Base-by-base conservation (phyloP, 2,329 filamentous ascomycete genomes). In the Xylariaceae sp. region DNA sequence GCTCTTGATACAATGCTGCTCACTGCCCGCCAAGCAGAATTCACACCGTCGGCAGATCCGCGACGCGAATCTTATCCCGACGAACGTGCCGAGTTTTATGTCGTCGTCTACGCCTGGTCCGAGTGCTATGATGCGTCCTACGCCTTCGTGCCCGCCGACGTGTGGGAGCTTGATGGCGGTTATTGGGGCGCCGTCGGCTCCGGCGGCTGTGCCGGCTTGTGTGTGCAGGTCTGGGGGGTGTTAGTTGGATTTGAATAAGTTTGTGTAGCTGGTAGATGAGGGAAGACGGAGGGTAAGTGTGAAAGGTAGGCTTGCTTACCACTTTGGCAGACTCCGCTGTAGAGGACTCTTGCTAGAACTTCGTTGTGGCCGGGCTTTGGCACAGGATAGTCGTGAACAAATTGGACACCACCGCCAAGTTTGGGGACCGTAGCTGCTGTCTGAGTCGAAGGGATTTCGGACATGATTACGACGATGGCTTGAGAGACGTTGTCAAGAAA, bases 131-230 rank as follows among this genome's bases (percentile, higher is more conserved):
- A 74, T 68, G 1, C 66, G 67, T 1, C 71, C 72, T 14, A 74
- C 65, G 1, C 72, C 72, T 63, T 75, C 71, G 54, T 74, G 71
- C 6, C 72, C 71, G 14, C 71, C 71, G n/a, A 74, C 62, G 46
- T 75, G 71, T 0, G 72, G 72, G 0, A 73, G 59, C 48, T 74
- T 74, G 53, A 73, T 70, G 12, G 69, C 62, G 1, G 68, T 71
- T 32, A 74, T 74, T 10, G 70, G 71, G 5, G 48, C 81, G 1
- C 76, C 53, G 15, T 45, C 39, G 10, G 48, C 3, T 7, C 36
- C 40, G n/a, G 49, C 42, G 14, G 68, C 69, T 11, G 67, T 68
- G 30, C 69, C 69, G 11, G 62, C 54, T 55, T 69, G 70, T 6
- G 69, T 71, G 45, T 71, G 68, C 9, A 72, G 66, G 47, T 72